Base-by-base conservation (phyloP, 805 yeast species). In the Priceomyces medius region DNA sequence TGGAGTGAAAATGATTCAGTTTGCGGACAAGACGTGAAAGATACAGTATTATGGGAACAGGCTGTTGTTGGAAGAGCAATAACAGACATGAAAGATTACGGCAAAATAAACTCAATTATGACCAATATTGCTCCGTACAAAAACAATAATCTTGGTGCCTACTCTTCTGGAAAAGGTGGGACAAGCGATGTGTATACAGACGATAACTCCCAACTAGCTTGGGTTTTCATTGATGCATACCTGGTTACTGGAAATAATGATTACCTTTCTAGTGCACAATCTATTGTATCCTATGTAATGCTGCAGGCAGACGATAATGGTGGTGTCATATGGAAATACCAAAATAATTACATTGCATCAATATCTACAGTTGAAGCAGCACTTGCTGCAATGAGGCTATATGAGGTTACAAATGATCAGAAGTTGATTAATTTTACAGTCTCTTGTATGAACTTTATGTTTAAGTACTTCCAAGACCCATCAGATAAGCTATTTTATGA, bases 341-440 rank as follows among this genome's bases (percentile, higher is more conserved):
- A 50, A 3, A 43, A 39, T 8, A 44, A 42, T n/a, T 61, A 61
- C 34, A 45, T 58, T 18, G 61, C 66, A 7, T 57, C 66, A 12
- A 61, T 61, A 28, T 58, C 64, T 4, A 55, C 61, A 7, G 48
- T 52, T 10, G 66, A 61, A 42, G 55, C 58, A 1, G 64, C 61
- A 3, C 48, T 61, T 23, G 61, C 63, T 7, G 61, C 64, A 3
- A 45, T 54, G 9, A 44, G 48, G 32, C 29, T 59, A 5, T 56
- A 53, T 41, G 47, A 43, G 28, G 28, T 46, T 16, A 50, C 46
- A n/a, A 26, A 45, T 3, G 52, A 57, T 31, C 20, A 27, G 4
- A 38, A 33, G 7, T 44, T 48, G 20, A 19, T 57, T 7, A 24
- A 17, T 1, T 61, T 54, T 36, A 50, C 58, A 5, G 39, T 40